Evolutionary conservation across 331 rosid species (phyloP), one percentile per base, ranked within the genome.

Genomic region (Quercus lobata): DNA sequence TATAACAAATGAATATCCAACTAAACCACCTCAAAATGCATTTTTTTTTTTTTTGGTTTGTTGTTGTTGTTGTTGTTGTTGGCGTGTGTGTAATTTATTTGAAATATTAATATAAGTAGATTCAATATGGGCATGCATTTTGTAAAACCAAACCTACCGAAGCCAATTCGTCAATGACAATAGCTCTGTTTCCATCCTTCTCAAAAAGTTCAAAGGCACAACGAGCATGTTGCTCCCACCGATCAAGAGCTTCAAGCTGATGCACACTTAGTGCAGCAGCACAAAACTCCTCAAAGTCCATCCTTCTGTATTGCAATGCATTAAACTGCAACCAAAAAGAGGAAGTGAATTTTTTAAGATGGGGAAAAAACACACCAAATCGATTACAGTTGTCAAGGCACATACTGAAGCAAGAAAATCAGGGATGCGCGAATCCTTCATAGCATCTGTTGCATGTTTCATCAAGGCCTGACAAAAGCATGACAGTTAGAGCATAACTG

Each of bases 171-270:
- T 92, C 98, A 56, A 94, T 92, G 77, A 94, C 84, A 74, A 94
- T 94, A 44, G 98, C 90, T 75, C 98, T 84, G 83, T 92, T 94
- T 69, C 97, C 98, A 60, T 92, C 94, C 79, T 89, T 91, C 79
- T 94, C 98, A 77, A 94, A 95, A 66, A 89, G 84, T 80, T 95
- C 98, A 73, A 91, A 95, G 80, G 97, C 98, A 83, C 88, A 83
- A 65, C 98, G 94, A 12, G 98, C 97, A 82, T 91, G 98, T 83
- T 95, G 98, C 87, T 92, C 98, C 98, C 98, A 95, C 57, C 85
- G 86, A 49, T 89, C 92, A 76, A 89, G 93, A 57, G 92, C 94
- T 85, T 95, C 99, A 24, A 93, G 90, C 84, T 95, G 98, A 90
- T 95, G 92, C 63, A 95, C 93, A 76, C 96, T 93, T 15, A 93